Evolutionary conservation across 2,329 filamentous ascomycete species (phyloP).

Genomic region (Didymella keratinophila): DNA sequence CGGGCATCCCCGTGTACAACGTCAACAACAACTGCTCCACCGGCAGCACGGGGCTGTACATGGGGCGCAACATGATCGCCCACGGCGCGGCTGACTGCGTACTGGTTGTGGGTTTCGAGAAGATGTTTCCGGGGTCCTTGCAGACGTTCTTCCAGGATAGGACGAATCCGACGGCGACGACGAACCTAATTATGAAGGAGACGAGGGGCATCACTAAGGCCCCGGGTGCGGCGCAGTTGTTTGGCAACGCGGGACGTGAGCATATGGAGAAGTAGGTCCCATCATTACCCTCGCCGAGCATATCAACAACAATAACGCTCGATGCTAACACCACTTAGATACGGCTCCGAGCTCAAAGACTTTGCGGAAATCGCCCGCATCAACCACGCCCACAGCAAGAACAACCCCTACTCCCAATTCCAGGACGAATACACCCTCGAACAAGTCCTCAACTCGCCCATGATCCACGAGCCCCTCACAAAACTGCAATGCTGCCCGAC

Average conservation of each 20-base stretch:
- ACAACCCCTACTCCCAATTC: conserved; percentile 99
- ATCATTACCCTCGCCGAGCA: background rate
- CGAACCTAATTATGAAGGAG: conserved; percentile 78
- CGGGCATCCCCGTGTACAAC: conserved; percentile 93
- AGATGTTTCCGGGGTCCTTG: conserved; percentile 94
- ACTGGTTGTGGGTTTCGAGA: conserved; percentile 94
- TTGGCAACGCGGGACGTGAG: conserved; percentile 91
- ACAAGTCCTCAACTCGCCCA: conserved; percentile 76
- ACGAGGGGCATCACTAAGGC: conserved; percentile 83
- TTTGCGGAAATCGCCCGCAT: conserved; percentile 94
- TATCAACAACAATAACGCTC: background rate
- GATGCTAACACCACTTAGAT: conserved; percentile 59
- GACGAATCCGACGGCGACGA: conserved; percentile 77
- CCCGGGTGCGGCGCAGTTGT: conserved; percentile 89
- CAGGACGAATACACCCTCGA: conserved; percentile 88
- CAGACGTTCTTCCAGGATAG: conserved; percentile 86
- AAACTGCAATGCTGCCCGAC: conserved; percentile 99
- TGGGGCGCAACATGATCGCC: conserved; percentile 81
- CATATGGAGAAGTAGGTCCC: conserved; percentile 85
- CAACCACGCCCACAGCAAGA: conserved; percentile 89
- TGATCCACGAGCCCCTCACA: conserved; percentile 86
- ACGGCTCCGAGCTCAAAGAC: conserved; percentile 82
- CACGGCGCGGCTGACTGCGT: conserved; percentile 86
- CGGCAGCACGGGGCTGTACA: conserved; percentile 86
- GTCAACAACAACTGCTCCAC: conserved; percentile 99